A percentile compares a stretch with the other conserved stretches of the same genome.
Evolutionary conservation across 208 protist genomes (phyloP).

Genomic region (Leishmania mexicana): DNA sequence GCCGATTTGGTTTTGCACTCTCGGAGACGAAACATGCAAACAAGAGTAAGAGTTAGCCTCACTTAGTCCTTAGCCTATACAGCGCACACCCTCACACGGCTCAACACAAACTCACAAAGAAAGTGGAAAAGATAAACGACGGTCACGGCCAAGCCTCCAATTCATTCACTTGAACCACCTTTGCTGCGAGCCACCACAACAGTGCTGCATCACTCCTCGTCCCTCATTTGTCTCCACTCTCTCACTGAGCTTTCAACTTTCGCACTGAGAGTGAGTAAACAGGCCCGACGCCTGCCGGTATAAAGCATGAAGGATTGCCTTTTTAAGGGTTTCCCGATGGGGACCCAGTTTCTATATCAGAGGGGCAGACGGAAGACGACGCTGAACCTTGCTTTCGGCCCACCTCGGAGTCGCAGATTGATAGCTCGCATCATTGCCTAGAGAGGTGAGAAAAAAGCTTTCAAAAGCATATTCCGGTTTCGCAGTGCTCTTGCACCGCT

Average conservation of each 20-base stretch:
- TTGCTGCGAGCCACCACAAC: background rate
- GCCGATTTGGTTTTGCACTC: background rate
- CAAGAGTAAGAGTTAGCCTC: conserved; percentile 1
- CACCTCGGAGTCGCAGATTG: background rate
- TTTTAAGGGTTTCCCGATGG: background rate
- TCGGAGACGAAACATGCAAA: conserved; percentile 2
- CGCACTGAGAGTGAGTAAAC: background rate
- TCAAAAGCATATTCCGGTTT: too few species aligned
- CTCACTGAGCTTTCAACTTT: background rate
- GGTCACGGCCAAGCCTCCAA: background rate
- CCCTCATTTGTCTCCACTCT: background rate
- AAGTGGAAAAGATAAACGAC: conserved; percentile 2
- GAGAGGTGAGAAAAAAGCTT: background rate
- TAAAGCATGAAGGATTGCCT: background rate
- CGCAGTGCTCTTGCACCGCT: background rate
- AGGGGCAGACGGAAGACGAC: background rate
- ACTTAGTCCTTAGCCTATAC: conserved; percentile 10
- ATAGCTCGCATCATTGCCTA: background rate
- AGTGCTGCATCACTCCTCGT: background rate
- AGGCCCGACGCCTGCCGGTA: background rate
- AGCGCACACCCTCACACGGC: background rate
- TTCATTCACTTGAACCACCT: background rate
- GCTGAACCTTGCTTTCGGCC: background rate
- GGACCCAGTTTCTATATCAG: background rate
- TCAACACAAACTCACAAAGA: background rate